Evolutionary conservation across 257 asterid species (phyloP).

Genomic region (Agastache rugosa): DNA sequence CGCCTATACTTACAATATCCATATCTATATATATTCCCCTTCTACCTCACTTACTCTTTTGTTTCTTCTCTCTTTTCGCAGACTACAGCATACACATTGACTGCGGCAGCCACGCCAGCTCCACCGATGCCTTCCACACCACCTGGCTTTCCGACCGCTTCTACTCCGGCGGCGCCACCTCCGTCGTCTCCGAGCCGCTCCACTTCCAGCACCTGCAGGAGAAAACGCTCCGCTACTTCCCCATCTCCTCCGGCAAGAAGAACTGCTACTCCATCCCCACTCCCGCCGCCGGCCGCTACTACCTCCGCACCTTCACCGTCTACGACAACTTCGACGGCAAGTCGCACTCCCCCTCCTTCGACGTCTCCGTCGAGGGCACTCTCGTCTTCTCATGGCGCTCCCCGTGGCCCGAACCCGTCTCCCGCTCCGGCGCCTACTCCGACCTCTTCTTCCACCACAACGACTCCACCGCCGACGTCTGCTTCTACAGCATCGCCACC

Average conservation of each 20-base stretch:
- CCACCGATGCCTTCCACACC: slow-evolving; percentile 72
- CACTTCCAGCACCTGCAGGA: slow-evolving; percentile 75
- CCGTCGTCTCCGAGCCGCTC: slow-evolving; percentile 91
- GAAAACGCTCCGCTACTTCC: slow-evolving; percentile 87
- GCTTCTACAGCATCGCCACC: slow-evolving; percentile 96
- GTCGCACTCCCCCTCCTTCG: slow-evolving; percentile 86
- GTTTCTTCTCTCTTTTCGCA: too few relatives aligned
- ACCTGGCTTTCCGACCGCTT: slow-evolving; percentile 86
- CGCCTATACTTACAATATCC: neutral
- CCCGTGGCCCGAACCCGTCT: slow-evolving; percentile 72
- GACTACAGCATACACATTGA: slow-evolving; percentile 74
- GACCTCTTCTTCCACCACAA: slow-evolving; percentile 71
- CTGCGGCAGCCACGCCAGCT: slow-evolving; percentile 74
- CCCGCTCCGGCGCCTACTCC: slow-evolving; percentile 87
- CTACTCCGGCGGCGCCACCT: slow-evolving; percentile 75
- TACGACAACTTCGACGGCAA: slow-evolving; percentile 91
- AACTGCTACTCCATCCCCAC: slow-evolving; percentile 81
- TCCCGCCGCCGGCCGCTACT: slow-evolving; percentile 49
- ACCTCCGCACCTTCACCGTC: slow-evolving; percentile 79
- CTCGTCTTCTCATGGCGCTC: slow-evolving; percentile 87
- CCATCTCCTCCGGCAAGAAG: slow-evolving; percentile 81
- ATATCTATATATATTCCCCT: neutral
- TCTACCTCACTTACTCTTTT: neutral
- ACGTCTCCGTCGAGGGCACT: slow-evolving; percentile 86
- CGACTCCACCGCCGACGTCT: slow-evolving; percentile 60